Conservation (phyloP, 2,329 filamentous ascomycete genomes). For the Alternaria sp. region DNA sequence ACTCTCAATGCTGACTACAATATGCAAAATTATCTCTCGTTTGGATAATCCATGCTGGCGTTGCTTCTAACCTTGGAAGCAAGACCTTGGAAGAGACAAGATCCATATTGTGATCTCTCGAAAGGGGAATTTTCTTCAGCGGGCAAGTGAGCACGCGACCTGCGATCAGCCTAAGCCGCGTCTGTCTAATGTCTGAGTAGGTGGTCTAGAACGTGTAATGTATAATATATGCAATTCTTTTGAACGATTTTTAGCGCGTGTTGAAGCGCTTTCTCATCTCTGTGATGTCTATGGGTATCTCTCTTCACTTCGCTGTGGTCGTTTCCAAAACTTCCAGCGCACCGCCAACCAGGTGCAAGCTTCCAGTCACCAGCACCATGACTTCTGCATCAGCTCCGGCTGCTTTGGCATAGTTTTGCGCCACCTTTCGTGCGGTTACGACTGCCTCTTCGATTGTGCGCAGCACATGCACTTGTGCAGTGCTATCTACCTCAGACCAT, state of each 20-base stretch:
- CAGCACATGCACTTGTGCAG: slow-evolving; percentile 61
- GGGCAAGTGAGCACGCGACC: neutral
- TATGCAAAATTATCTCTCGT: neutral
- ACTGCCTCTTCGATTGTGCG: slow-evolving; percentile 75
- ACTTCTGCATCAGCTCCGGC: slow-evolving; percentile 51
- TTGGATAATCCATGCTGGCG: neutral
- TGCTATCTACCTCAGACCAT: slow-evolving; percentile 58
- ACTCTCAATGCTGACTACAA: neutral
- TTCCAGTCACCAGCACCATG: slow-evolving; percentile 79
- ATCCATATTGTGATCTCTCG: neutral
- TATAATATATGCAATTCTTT: neutral
- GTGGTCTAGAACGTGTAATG: neutral
- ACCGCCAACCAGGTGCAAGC: slow-evolving; percentile 82
- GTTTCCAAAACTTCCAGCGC: slow-evolving; percentile 74
- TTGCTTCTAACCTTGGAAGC: neutral
- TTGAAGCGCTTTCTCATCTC: slow-evolving; percentile 25
- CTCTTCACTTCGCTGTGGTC: slow-evolving; percentile 10
- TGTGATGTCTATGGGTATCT: slow-evolving; percentile 23
- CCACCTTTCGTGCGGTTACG: slow-evolving; percentile 57
- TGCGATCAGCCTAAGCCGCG: neutral
- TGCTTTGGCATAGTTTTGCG: slow-evolving; percentile 34
- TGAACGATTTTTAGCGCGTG: slow-evolving; percentile 10
- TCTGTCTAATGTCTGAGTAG: neutral
- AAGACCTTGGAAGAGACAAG: neutral
- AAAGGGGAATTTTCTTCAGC: neutral